Percentiles rank a stretch among this genome's conserved stretches.
phyloP scores from a whole-genome alignment of 2,329 filamentous ascomycete species.

The Fusarium pseudograminearum region DNA sequence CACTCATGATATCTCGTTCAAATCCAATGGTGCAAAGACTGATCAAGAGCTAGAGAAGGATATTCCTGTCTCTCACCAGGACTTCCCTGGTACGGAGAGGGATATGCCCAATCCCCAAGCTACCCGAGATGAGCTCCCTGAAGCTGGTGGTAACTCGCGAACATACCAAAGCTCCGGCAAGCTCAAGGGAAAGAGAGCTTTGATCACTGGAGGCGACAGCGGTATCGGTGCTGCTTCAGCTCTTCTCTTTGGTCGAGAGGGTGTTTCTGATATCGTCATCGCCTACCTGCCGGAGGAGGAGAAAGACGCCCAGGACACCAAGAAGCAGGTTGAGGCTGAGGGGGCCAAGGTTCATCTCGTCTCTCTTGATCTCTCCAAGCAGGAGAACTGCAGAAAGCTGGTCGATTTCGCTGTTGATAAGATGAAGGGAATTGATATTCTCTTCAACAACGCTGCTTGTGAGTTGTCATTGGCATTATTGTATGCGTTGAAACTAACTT shows the following conservation, averaged over 20 bases:
- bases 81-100: slow-evolving; percentile 47
- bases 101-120: slow-evolving; percentile 59
- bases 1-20: not conserved
- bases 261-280: slow-evolving; percentile 75
- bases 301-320: slow-evolving; percentile 80
- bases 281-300: slow-evolving; percentile 81
- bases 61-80: slow-evolving; percentile 48
- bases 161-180: slow-evolving; percentile 82
- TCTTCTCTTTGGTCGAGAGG: slow-evolving; percentile 84
- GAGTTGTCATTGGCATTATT: slow-evolving; percentile 55
- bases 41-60: slow-evolving; percentile 52
- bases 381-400: slow-evolving; percentile 76
- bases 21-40: not conserved
- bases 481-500: not conserved
- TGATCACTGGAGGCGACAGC: slow-evolving; percentile 85
- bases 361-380: slow-evolving; percentile 72
- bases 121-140: slow-evolving; percentile 73
- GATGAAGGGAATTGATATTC: slow-evolving; percentile 78
- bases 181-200: slow-evolving; percentile 77
- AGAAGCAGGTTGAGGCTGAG: slow-evolving; percentile 74
- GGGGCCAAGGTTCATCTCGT: slow-evolving; percentile 75
- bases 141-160: slow-evolving; percentile 74
- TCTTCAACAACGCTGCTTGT: slow-evolving; percentile 80
- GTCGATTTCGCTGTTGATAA: slow-evolving; percentile 74
- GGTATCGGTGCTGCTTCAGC: slow-evolving; percentile 83